phyloP scores from a whole-genome alignment of 2,329 filamentous ascomycete genomes.

The Fusarium camptoceras region DNA sequence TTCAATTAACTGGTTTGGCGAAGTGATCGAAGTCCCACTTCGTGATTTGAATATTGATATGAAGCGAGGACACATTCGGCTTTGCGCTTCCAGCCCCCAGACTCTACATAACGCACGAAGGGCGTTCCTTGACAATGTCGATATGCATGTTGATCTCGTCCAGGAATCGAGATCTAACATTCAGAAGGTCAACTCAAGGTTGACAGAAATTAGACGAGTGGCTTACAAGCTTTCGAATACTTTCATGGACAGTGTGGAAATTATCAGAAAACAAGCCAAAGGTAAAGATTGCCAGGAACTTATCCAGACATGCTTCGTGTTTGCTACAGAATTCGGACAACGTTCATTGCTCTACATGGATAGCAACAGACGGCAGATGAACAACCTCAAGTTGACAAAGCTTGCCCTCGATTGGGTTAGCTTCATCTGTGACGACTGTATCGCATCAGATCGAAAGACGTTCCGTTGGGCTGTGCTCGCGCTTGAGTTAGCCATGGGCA shows the following conservation, averaged over 20 bases:
- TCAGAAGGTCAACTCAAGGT: slow-evolving; percentile 87
- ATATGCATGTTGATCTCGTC: slow-evolving; percentile 86
- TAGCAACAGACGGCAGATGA: slow-evolving; percentile 93
- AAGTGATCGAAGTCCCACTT: slow-evolving; percentile 76
- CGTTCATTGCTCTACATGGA: slow-evolving; percentile 96
- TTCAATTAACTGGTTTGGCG: slow-evolving; percentile 83
- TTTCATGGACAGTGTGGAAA: slow-evolving; percentile 98
- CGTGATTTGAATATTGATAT: slow-evolving; percentile 85
- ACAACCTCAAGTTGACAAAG: slow-evolving; percentile 94
- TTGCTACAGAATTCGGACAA: slow-evolving; percentile 98
- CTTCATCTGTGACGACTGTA: slow-evolving; percentile 97
- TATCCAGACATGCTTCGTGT: slow-evolving; percentile 97
- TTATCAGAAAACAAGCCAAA: slow-evolving; percentile 85
- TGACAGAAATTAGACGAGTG: slow-evolving; percentile 95
- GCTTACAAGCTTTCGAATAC: slow-evolving; percentile 97
- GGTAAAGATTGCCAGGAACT: slow-evolving; percentile 92
- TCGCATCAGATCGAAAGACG: slow-evolving; percentile 92
- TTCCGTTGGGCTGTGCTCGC: slow-evolving; percentile 98
- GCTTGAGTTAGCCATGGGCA: slow-evolving; percentile 95
- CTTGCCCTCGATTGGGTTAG: slow-evolving; percentile 96
- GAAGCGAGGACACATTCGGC: slow-evolving; percentile 84
- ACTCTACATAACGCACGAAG: slow-evolving; percentile 81
- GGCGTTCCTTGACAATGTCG: slow-evolving; percentile 81
- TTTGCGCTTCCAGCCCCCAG: slow-evolving; percentile 90
- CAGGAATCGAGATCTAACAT: slow-evolving; percentile 95